phyloP scores from a whole-genome alignment of 495 filamentous ascomycete species.

The Cairneyella variabilis region DNA sequence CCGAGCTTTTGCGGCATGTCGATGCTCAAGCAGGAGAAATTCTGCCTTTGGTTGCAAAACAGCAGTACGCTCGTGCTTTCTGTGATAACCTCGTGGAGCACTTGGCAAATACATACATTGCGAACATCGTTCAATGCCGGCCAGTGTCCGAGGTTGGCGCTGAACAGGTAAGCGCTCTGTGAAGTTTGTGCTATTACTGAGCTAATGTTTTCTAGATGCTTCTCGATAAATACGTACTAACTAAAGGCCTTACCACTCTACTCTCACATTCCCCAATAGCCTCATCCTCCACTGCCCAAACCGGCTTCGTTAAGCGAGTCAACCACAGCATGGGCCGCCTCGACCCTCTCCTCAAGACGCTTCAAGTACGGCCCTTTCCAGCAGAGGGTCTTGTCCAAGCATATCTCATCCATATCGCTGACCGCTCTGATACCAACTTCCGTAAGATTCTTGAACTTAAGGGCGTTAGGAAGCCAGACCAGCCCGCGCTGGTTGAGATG shows the following conservation, averaged over 20 bases:
- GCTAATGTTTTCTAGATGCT: conserved; percentile 79
- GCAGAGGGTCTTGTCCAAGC: conserved; percentile 94
- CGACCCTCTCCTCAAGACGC: conserved; percentile 90
- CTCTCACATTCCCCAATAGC: conserved; percentile 49
- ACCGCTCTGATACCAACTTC: conserved; percentile 91
- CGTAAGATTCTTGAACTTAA: conserved; percentile 93
- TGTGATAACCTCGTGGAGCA: conserved; percentile 91
- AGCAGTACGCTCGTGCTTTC: conserved; percentile 90
- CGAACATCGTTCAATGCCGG: conserved; percentile 80
- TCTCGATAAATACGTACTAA: conserved; percentile 87
- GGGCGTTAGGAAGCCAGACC: conserved; percentile 78
- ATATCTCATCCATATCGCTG: conserved; percentile 91
- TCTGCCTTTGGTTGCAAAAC: conserved; percentile 76
- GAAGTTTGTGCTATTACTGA: too few relatives aligned
- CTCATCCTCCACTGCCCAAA: conserved; percentile 44
- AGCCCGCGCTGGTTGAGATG: conserved; percentile 77
- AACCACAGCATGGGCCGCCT: conserved; percentile 79
- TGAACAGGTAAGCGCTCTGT: conserved; percentile 74
- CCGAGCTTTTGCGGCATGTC: conserved; percentile 68
- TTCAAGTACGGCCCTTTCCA: conserved; percentile 88
- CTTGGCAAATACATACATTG: conserved; percentile 72
- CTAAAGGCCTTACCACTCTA: conserved; percentile 71
- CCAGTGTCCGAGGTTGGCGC: conserved; percentile 91
- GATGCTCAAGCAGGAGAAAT: conserved; percentile 69
- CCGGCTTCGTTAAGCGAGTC: conserved; percentile 82